phyloP scores from a whole-genome alignment of 768 basidiomycete species.

The Strobilomyces echinocephalus region DNA sequence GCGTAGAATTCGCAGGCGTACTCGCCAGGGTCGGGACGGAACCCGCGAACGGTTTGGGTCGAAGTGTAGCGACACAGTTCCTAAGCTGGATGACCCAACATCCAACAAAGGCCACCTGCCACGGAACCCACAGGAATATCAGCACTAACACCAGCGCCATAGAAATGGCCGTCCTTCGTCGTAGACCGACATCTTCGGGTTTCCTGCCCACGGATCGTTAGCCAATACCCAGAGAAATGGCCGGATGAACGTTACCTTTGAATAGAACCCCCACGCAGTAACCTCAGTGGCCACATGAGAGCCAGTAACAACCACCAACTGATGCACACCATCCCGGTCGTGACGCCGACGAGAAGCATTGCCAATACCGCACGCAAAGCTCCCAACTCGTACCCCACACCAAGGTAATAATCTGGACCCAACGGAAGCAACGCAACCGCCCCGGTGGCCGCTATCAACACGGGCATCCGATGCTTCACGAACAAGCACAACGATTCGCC shows the following conservation, averaged over 20 bases:
- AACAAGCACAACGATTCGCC: slow-evolving; percentile 47
- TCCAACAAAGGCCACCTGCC: slow-evolving; percentile 87
- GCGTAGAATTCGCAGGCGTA: slow-evolving; percentile 26
- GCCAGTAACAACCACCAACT: slow-evolving; percentile 51
- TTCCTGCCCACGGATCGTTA: slow-evolving; percentile 9
- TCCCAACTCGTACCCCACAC: slow-evolving; percentile 51
- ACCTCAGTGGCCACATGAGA: slow-evolving; percentile 44
- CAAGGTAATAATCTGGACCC: slow-evolving; percentile 51
- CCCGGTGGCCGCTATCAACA: slow-evolving; percentile 41
- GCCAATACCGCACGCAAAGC: slow-evolving; percentile 40
- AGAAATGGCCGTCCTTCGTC: slow-evolving; percentile 50
- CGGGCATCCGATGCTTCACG: slow-evolving; percentile 34
- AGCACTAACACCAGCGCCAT: slow-evolving; percentile 56
- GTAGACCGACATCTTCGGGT: slow-evolving; percentile 36
- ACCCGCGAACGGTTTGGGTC: slow-evolving; percentile 16
- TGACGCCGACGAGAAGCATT: slow-evolving; percentile 50
- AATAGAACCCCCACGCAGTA: slow-evolving; percentile 9
- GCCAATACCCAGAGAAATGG: background rate
- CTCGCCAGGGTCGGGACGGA: slow-evolving; percentile 24
- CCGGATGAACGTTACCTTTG: slow-evolving; percentile 11
- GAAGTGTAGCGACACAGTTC: slow-evolving; percentile 45
- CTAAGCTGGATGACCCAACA: slow-evolving; percentile 76
- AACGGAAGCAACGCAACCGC: slow-evolving; percentile 53
- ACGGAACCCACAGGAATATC: slow-evolving; percentile 78
- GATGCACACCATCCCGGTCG: slow-evolving; percentile 59